Evolutionary conservation across 2,329 filamentous ascomycete genomes (phyloP), one percentile per base, ranked within the genome.

Genomic region (Colletotrichum godetiae): DNA sequence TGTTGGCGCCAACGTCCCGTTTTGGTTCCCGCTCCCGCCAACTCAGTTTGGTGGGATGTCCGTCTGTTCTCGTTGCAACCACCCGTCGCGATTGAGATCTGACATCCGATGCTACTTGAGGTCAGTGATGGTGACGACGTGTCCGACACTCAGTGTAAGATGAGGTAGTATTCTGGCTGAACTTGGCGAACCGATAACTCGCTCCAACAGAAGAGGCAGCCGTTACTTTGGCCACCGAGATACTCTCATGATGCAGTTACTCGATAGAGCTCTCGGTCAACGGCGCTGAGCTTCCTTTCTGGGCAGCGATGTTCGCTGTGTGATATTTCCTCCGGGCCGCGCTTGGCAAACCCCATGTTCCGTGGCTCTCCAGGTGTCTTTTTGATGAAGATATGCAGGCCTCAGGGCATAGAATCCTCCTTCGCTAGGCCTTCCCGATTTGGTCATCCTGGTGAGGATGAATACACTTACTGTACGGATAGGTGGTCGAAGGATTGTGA

Each of bases 1-100:
- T 53, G 59, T 35, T 64, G 52, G 59, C 61, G 42, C 68, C 62
- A 29, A 68, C 35, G 46, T 55, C 64, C 49, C 42, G 22, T 68
- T 67, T 35, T 22, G 22, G 49, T 29, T 61, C 56, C 56, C 46
- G 62, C 55, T 46, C 42, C 62, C 56, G 33, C 33, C 31, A 29
- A 27, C 31, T 53, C 53, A 35, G 24, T n/a, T 49, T 19, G 52
- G 67, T 33, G 55, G 60, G 35, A 49, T 58, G 27, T 35, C 33
- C 52, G 59, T 65, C 52, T 22, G 37, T 65, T 59, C 29, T 35
- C 59, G 52, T 56, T 35, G 33, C 56, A 46, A 35, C 35, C 22
- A 37, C 24, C 19, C 42, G 42, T 15, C 15, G 49, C 22, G 61
- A 58, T 46, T 66, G 55, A 66, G 55, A 55, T 66, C 61, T 70